Conservation (phyloP, 1,284 basidiomycete species). For the Apiotrichum siamense region DNA sequence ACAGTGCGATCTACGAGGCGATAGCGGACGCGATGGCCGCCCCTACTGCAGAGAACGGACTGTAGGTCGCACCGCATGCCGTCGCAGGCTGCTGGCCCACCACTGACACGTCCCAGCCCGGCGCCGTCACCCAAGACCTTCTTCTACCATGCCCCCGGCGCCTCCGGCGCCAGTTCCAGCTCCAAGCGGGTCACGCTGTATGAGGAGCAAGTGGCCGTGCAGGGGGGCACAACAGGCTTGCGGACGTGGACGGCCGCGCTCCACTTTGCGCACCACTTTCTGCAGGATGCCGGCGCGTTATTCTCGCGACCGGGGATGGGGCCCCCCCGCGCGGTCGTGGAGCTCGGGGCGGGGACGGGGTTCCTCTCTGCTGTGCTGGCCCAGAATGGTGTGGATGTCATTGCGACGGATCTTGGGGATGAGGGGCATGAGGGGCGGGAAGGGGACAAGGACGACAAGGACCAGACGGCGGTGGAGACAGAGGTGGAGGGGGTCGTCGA, state of each 20-base stretch:
- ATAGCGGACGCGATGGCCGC: slow-evolving; percentile 31
- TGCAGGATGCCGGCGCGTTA: slow-evolving; percentile 17
- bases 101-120: slow-evolving; percentile 22
- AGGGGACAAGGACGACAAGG: slow-evolving; percentile 36
- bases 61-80: slow-evolving; percentile 1
- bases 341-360: slow-evolving; percentile 46
- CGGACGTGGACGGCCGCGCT: slow-evolving; percentile 39
- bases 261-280: slow-evolving; percentile 38
- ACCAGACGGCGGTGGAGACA: too few relatives aligned
- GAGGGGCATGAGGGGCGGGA: slow-evolving; percentile 45
- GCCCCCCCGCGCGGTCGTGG: slow-evolving; percentile 17
- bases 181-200: slow-evolving; percentile 37
- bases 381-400: slow-evolving; percentile 57
- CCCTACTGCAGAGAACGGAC: neutral
- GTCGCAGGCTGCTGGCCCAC: too few relatives aligned
- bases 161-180: too few relatives aligned
- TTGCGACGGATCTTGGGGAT: slow-evolving; percentile 55
- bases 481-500: too few relatives aligned
- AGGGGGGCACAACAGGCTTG: slow-evolving; percentile 47
- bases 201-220: slow-evolving; percentile 47
- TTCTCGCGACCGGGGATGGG: slow-evolving; percentile 4
- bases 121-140: slow-evolving; percentile 44
- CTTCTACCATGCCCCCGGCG: slow-evolving; percentile 29
- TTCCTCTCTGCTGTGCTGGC: slow-evolving; percentile 42
- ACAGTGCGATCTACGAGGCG: slow-evolving; percentile 39